Percentiles rank a stretch among this genome's conserved stretches.
Conservation (phyloP, 768 basidiomycete genomes). For the Lactarius vividus region DNA sequence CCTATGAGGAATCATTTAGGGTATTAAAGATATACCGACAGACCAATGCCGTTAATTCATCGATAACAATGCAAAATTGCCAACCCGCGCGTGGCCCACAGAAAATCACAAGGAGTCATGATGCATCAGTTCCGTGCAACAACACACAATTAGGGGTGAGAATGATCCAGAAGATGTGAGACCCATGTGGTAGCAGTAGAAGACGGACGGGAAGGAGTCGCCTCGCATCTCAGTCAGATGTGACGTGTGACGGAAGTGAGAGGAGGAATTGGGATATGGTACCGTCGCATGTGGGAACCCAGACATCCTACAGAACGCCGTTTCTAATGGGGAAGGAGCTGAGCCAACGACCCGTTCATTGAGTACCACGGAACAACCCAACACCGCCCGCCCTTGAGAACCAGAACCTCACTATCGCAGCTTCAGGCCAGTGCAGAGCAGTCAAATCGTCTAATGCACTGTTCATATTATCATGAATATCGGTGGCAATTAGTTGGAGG, state of each 20-base stretch:
- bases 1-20: not conserved
- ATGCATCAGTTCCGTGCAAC: not conserved
- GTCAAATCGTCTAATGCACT: not conserved
- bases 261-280: not conserved
- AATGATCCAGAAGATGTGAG: not conserved
- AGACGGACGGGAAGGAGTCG: not conserved
- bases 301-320: not conserved
- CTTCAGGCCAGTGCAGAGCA: not conserved
- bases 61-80: not conserved
- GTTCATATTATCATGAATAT: not conserved
- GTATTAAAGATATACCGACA: not conserved
- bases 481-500: not conserved
- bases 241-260: not conserved
- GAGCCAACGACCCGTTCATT: not conserved
- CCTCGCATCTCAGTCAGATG: not conserved
- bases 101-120: not conserved
- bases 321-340: not conserved
- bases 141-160: not conserved
- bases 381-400: not conserved
- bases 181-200: constrained; percentile 1
- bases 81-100: not conserved
- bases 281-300: not conserved
- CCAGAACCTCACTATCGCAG: not conserved
- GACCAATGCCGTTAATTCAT: constrained; percentile 1
- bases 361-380: not conserved